These are phyloP conservation scores for Fusarium temperatum DNA, from an alignment of 2,329 filamentous ascomycete species.

Conservation along the genomic window DNA sequence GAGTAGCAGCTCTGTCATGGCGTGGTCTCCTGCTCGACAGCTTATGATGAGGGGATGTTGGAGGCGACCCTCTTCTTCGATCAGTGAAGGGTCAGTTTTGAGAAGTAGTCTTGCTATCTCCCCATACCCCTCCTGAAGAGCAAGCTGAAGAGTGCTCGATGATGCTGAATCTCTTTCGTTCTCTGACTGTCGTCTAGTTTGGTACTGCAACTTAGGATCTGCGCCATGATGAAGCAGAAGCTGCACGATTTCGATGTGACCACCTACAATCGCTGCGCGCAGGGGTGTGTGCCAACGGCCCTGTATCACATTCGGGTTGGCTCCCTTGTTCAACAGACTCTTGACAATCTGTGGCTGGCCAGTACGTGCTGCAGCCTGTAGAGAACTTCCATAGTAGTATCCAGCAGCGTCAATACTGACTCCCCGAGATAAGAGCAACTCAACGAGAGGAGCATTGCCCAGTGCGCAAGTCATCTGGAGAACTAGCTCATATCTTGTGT, in stretches of 20 bases:
- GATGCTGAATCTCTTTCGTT: not conserved
- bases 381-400: slow-evolving; percentile 14
- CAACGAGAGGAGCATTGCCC: not conserved
- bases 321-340: not conserved
- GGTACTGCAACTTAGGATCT: not conserved
- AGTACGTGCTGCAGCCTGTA: slow-evolving; percentile 14
- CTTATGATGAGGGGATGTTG: not conserved
- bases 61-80: not conserved
- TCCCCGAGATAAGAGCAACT: slow-evolving; percentile 5
- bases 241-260: not conserved
- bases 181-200: not conserved
- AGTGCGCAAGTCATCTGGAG: slow-evolving; percentile 7
- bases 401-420: slow-evolving; percentile 1
- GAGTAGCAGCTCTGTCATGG: not conserved
- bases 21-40: not conserved
- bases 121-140: not conserved
- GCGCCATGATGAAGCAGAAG: not conserved
- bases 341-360: not conserved
- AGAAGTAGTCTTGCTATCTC: not conserved
- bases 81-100: not conserved
- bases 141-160: not conserved
- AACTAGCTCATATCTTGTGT: not conserved
- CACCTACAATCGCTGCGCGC: not conserved
- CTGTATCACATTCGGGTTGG: slow-evolving; percentile 1
- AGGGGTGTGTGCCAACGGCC: slow-evolving; percentile 10